phyloP scores from a whole-genome alignment of 495 filamentous ascomycete genomes.

The Lasiosphaeris hirsuta region DNA sequence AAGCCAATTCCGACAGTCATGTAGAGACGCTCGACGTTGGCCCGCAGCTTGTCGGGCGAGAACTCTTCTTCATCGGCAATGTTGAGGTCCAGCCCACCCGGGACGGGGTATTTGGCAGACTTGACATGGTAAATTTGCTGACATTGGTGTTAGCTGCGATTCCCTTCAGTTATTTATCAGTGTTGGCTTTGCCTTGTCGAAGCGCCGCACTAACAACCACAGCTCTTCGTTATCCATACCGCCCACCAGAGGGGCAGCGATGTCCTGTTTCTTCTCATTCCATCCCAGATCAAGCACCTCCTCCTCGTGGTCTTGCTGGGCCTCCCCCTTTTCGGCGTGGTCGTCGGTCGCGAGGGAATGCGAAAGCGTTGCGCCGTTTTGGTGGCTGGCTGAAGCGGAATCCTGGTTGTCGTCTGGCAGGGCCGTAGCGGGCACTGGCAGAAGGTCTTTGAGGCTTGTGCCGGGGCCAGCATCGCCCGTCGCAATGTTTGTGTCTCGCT shows the following conservation, averaged over 20 bases:
- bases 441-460: slow-evolving; percentile 27
- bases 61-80: slow-evolving; percentile 81
- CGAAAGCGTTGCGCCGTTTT: slow-evolving; percentile 29
- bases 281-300: slow-evolving; percentile 71
- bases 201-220: slow-evolving; percentile 75
- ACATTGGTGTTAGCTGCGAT: neutral
- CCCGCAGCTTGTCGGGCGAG: slow-evolving; percentile 79
- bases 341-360: slow-evolving; percentile 35
- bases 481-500: slow-evolving; percentile 3
- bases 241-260: slow-evolving; percentile 62
- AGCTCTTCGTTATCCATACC: slow-evolving; percentile 80
- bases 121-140: slow-evolving; percentile 90
- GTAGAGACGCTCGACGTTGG: slow-evolving; percentile 79
- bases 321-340: slow-evolving; percentile 33
- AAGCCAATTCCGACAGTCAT: slow-evolving; percentile 73
- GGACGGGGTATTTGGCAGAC: slow-evolving; percentile 49
- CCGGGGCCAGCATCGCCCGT: slow-evolving; percentile 26
- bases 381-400: neutral
- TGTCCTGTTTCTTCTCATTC: slow-evolving; percentile 57
- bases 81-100: slow-evolving; percentile 69
- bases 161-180: neutral
- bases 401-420: slow-evolving; percentile 25
- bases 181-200: slow-evolving; percentile 67
- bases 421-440: slow-evolving; percentile 34
- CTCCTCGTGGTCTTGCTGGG: slow-evolving; percentile 32